Evolutionary conservation across 2,329 filamentous ascomycete species (phyloP), one percentile per base, ranked within the genome.

Genomic region (Neofusicoccum laricinum): DNA sequence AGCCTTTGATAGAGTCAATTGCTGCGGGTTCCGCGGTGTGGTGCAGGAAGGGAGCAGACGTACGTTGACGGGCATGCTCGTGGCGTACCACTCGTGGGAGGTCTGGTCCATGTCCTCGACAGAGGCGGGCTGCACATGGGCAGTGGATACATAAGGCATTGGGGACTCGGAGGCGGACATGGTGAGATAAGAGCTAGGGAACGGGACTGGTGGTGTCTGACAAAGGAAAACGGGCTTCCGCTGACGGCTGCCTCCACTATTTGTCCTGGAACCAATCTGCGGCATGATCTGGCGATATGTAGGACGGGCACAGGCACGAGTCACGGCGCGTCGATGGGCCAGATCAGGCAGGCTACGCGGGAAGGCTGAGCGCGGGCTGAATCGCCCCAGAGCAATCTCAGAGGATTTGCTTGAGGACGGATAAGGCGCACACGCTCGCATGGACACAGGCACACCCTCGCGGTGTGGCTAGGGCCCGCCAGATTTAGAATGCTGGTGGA

Each of bases 1-100:
- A 65, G 69, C 64, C 69, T 71, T 41, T 15, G 36, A 17, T 15
- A 17, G 19, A 19, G 49, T 63, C 48, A 63, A 53, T 38, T 11
- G n/a, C 14, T 8, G 25, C 25, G 25, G 1, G 25, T 30, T 30
- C 17, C 6, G n/a, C 2, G 8, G 21, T 17, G 25, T 34, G 10
- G 7, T 10, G n/a, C 3, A 2, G 36, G 48, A 1, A 10, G 14
- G 34, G 17, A 32, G 48, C 21, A 36, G 21, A 41, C 61, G 15
- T 63, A 63, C 61, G 61, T 63, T 63, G 48, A 63, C 61, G 48
- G 61, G 40, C 48, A 63, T 46, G 41, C 30, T 45, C 30, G 55
- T 30, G 38, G 30, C 49, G 48, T 63, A 63, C 61, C 61, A 63
- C 36, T 51, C 61, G 46, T 30, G 61, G 15, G 48, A 17, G 38